Conservation (phyloP, 2,329 filamentous ascomycete species). For the Colletotrichum aenigma region DNA sequence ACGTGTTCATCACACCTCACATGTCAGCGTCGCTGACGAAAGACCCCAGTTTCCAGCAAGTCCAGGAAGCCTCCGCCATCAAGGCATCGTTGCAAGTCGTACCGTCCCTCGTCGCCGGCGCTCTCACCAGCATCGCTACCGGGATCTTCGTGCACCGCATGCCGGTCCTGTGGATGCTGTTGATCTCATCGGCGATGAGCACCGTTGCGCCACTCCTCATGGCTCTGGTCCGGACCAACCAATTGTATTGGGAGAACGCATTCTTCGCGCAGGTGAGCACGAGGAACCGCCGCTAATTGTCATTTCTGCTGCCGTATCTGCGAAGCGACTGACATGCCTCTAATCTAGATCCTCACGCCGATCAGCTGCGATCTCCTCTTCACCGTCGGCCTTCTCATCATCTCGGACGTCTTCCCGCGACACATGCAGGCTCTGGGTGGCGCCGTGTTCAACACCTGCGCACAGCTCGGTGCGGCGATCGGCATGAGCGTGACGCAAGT, state of each 20-base stretch:
- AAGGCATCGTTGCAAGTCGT: slow-evolving; percentile 44
- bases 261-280: slow-evolving; percentile 35
- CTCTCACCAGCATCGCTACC: slow-evolving; percentile 34
- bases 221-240: slow-evolving; percentile 45
- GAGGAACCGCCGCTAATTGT: slow-evolving; percentile 5
- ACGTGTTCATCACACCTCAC: neutral
- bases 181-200: slow-evolving; percentile 35
- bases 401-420: slow-evolving; percentile 56
- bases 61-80: slow-evolving; percentile 42
- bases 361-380: slow-evolving; percentile 54
- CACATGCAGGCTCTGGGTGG: slow-evolving; percentile 62
- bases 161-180: slow-evolving; percentile 32
- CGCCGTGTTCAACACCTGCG: slow-evolving; percentile 62
- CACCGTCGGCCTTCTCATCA: slow-evolving; percentile 57
- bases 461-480: slow-evolving; percentile 59
- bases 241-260: slow-evolving; percentile 47
- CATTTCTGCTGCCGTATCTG: slow-evolving; percentile 16
- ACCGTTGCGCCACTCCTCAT: slow-evolving; percentile 48
- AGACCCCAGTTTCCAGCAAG: slow-evolving; percentile 43
- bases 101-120: slow-evolving; percentile 38
- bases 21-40: neutral
- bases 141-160: slow-evolving; percentile 38
- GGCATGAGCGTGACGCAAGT: slow-evolving; percentile 54
- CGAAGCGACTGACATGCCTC: slow-evolving; percentile 27
- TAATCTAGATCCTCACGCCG: slow-evolving; percentile 36